Conservation (phyloP, 1,284 basidiomycete genomes). For the Ganoderma meredithae region DNA sequence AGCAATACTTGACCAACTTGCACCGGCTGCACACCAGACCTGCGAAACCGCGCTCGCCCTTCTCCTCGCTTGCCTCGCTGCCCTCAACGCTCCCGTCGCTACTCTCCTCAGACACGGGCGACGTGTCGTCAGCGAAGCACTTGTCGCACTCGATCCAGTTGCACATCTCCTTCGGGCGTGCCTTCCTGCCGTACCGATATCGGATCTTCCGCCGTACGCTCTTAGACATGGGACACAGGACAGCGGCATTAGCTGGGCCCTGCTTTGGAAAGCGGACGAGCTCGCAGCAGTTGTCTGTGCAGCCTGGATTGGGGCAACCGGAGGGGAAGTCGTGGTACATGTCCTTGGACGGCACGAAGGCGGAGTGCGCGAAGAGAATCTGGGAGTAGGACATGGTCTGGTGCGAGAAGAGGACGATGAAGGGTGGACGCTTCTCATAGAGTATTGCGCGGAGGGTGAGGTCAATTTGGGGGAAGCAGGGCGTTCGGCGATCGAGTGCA, state of each 20-base stretch:
- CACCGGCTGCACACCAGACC: slow-evolving; percentile 76
- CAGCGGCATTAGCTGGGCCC: slow-evolving; percentile 63
- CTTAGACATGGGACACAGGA: slow-evolving; percentile 59
- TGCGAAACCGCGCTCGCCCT: slow-evolving; percentile 33
- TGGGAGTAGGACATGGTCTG: slow-evolving; percentile 81
- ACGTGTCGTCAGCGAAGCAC: slow-evolving; percentile 57
- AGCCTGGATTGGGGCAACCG: slow-evolving; percentile 77
- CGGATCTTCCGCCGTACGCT: slow-evolving; percentile 43
- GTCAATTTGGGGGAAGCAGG: slow-evolving; percentile 81
- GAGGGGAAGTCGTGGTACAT: slow-evolving; percentile 78
- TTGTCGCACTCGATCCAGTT: slow-evolving; percentile 80
- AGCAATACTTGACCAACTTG: slow-evolving; percentile 78
- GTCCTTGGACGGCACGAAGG: slow-evolving; percentile 73
- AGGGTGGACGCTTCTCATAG: slow-evolving; percentile 74
- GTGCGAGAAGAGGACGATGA: slow-evolving; percentile 77
- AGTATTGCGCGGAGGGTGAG: slow-evolving; percentile 75
- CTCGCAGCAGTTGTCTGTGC: slow-evolving; percentile 75
- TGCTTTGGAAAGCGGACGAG: slow-evolving; percentile 77
- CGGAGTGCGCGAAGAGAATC: slow-evolving; percentile 74
- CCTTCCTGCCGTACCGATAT: slow-evolving; percentile 51
- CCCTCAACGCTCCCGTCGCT: slow-evolving; percentile 57
- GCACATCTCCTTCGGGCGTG: slow-evolving; percentile 69
- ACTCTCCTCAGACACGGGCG: slow-evolving; percentile 29
- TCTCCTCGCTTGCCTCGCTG: slow-evolving; percentile 47
- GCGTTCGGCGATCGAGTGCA: slow-evolving; percentile 67